Base-by-base conservation (phyloP, 2,329 filamentous ascomycete species). In the Nigrograna mackinnonii region DNA sequence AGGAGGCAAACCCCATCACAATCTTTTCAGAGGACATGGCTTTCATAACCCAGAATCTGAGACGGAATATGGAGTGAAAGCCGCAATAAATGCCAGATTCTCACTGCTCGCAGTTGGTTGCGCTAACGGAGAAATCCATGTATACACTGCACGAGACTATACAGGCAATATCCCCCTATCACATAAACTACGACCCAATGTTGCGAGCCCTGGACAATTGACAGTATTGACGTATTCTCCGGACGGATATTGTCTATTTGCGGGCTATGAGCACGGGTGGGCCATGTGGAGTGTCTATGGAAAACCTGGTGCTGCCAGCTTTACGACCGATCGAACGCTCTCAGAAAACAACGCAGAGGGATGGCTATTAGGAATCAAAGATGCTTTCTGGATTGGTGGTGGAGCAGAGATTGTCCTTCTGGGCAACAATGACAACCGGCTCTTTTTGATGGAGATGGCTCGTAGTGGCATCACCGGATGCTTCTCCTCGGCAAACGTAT, bases 221-320 rank as follows among this genome's bases (percentile, higher is more conserved):
- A 90, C 82, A 2, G 87, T 84, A 21, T 70, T 99, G 52, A 83
- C 74, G 46, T 99, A 96, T 72, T 96, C 94, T 1, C 91, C 92
- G 0, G 94, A 99, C 66, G 94, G 94, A 14, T 96, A 97, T 67
- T 96, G 91, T 65, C 79, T 99, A 6, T 96, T 99, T 68, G 91
- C 87, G 32, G 94, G 92, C 1, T 97, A 92, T 61, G 86, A 94
- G 58, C 84, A 86, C 44, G 95, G 94, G 1, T 99, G 94, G 94
- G 87, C 89, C 4, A 92, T 85, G 35, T 99, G 92, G 92, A 97
- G 92, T 65, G 94, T 97, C 26, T 99, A 95, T 68, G 94, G 94
- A 22, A 96, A 96, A 67, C 80, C 86, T 2, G 86, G 91, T 12
- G 91, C 87, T 41, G 89, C 84, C 55, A 96, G 89, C 62, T 97